Evolutionary conservation across 2,329 filamentous ascomycete genomes (phyloP), one percentile per base, ranked within the genome.

Genomic region (Aspergillus quadrilineatus): DNA sequence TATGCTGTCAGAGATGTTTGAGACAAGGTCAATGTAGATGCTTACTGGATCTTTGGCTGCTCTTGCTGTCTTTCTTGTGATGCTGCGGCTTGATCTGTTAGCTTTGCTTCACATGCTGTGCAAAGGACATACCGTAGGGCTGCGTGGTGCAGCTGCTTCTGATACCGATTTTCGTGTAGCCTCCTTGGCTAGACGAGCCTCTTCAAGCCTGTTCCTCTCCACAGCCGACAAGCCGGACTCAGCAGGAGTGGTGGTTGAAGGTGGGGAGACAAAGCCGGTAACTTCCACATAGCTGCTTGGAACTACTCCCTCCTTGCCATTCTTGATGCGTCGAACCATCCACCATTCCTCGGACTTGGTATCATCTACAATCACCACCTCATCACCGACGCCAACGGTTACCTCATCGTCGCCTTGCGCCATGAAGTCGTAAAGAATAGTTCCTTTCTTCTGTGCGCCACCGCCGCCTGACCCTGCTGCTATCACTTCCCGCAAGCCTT

Each of bases 391-490:
- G 28, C 85, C 87, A 46, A 99, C 94, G 0, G 91, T 96, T 47
- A 99, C 93, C 75, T 99, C 94, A 67, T 99, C 94, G 6, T 96
- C 90, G 36, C 92, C 92, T 72, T 97, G 93, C 0, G 94, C 94
- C 85, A 91, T 89, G 72, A 99, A 99, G 69, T 97, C 93, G 71
- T 97, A 97, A 36, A 97, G 79, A 66, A 99, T 85, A 58, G 89
- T 83, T 8, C 92, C 94, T 69, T 89, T 93, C 79, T 90, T 96
- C 70, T 89, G 85, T 34, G 43, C 14, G 22, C 77, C 82, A 29
- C 71, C 75, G 22, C 56, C 60, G 34, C 89, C 85, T 41, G 87
- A 83, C 39, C 88, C 89, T 36, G 92, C 93, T 65, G 89, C 85
- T 58, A 97, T 87, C 6, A 97, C 89, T 70, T 97, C 94, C 37